phyloP scores from a whole-genome alignment of 495 filamentous ascomycete species.

The Cudoniella acicularis region DNA sequence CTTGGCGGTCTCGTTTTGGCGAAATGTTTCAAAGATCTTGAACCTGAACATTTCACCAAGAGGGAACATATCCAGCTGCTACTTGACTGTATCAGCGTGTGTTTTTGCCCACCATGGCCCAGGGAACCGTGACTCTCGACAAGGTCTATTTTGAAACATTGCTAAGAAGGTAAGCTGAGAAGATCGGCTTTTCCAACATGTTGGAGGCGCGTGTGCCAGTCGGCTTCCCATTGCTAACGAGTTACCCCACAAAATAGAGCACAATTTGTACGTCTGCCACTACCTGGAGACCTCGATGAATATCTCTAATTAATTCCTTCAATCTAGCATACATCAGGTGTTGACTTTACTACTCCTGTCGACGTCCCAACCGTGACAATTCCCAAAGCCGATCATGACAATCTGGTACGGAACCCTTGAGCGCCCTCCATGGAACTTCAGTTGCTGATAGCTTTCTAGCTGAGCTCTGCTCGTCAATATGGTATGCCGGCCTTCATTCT shows the following conservation, averaged over 20 bases:
- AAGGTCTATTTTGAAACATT: conserved; percentile 50
- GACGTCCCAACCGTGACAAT: conserved; percentile 45
- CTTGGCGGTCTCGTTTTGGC: too few species aligned
- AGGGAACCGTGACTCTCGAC: conserved; percentile 45
- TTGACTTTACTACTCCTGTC: conserved; percentile 29
- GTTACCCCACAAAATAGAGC: conserved; percentile 20
- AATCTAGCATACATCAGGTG: conserved; percentile 38
- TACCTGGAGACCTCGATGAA: background rate
- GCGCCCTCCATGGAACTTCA: background rate
- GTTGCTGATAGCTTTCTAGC: conserved; percentile 16
- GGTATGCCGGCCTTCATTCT: conserved; percentile 40
- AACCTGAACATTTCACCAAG: background rate
- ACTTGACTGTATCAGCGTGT: conserved; percentile 20
- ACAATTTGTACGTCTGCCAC: conserved; percentile 22
- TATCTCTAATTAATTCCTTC: background rate
- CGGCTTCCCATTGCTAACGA: conserved; percentile 7
- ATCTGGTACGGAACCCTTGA: conserved; percentile 41
- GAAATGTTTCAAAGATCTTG: background rate
- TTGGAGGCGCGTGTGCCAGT: background rate
- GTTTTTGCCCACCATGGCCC: conserved; percentile 20
- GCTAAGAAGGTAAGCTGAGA: conserved; percentile 41
- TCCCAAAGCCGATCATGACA: conserved; percentile 51
- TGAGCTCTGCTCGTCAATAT: conserved; percentile 36
- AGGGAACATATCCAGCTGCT: conserved; percentile 2
- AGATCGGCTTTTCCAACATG: background rate